Conservation (phyloP, 208 protist species). For the Leishmania arabica region DNA sequence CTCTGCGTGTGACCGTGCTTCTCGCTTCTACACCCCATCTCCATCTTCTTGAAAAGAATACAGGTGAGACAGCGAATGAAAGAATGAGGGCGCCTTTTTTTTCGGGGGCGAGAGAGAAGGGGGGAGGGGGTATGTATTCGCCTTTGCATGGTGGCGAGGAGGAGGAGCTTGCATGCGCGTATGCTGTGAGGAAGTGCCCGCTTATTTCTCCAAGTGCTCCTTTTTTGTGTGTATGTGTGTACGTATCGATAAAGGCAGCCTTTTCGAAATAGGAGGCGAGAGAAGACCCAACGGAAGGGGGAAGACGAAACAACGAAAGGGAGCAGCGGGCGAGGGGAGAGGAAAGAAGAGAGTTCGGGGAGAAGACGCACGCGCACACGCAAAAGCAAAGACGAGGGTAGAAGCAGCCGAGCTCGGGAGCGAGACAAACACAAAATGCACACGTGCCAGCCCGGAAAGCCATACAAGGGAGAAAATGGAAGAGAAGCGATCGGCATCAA, state of each 20-base stretch:
- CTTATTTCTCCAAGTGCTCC: neutral
- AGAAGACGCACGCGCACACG: neutral
- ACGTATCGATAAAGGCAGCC: neutral
- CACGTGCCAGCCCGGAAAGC: neutral
- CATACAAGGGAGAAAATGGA: neutral
- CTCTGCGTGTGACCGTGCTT: neutral
- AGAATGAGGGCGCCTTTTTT: neutral
- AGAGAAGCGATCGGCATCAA: neutral
- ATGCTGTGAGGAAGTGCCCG: neutral
- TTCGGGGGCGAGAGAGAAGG: neutral
- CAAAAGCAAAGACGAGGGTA: conserved; percentile 1
- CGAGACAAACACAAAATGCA: conserved; percentile 3
- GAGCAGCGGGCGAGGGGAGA: neutral
- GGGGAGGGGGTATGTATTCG: neutral
- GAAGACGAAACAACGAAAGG: neutral
- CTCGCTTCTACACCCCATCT: neutral
- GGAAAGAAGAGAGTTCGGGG: neutral
- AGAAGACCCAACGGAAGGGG: neutral
- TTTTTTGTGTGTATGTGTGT: neutral
- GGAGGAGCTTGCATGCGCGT: neutral
- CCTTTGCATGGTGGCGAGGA: neutral
- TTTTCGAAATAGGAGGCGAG: neutral
- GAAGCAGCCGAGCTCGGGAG: neutral
- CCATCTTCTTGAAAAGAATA: neutral
- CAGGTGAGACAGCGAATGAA: neutral